Evolutionary conservation across 2,329 filamentous ascomycete genomes (phyloP).

Genomic region (Falciphora oryzae): DNA sequence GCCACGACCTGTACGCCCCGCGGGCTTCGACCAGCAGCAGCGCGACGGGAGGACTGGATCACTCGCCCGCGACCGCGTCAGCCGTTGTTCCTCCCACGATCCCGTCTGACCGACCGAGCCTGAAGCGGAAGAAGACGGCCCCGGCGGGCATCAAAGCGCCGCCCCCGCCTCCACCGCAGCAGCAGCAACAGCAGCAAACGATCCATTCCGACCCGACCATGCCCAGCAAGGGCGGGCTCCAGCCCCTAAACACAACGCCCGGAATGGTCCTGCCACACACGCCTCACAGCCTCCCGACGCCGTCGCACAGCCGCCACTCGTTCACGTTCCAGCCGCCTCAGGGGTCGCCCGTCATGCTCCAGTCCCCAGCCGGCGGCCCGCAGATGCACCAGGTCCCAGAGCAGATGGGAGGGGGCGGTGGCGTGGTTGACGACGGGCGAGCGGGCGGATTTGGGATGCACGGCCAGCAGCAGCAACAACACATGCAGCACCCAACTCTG

Average conservation of each 20-base stretch:
- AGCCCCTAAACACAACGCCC: slow-evolving; percentile 28
- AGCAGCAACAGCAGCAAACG: not conserved
- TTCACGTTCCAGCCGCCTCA: slow-evolving; percentile 32
- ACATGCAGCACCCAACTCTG: slow-evolving; percentile 32
- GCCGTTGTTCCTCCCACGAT: no score
- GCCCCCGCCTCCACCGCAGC: slow-evolving; percentile 21
- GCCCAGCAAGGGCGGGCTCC: slow-evolving; percentile 5
- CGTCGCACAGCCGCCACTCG: slow-evolving; percentile 29
- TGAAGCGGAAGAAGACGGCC: slow-evolving; percentile 45
- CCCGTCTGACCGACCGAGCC: slow-evolving; percentile 28
- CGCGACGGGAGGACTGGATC: not conserved
- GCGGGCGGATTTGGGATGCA: not conserved
- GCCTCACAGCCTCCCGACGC: slow-evolving; percentile 22
- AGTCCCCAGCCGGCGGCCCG: slow-evolving; percentile 24
- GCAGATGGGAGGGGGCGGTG: not conserved
- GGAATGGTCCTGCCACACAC: slow-evolving; percentile 19
- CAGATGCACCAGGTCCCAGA: not conserved
- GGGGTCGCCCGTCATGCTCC: slow-evolving; percentile 32
- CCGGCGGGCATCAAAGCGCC: slow-evolving; percentile 33
- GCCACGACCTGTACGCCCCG: slow-evolving; percentile 42
- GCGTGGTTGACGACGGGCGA: slow-evolving; percentile 1
- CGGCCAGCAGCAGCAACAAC: slow-evolving; percentile 18
- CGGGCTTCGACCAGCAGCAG: slow-evolving; percentile 19
- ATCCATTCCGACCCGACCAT: slow-evolving; percentile 19
- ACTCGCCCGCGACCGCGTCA: no score